Evolutionary conservation across 2,329 filamentous ascomycete genomes (phyloP), one percentile per base, ranked within the genome.

Genomic region (Colletotrichum lentis): DNA sequence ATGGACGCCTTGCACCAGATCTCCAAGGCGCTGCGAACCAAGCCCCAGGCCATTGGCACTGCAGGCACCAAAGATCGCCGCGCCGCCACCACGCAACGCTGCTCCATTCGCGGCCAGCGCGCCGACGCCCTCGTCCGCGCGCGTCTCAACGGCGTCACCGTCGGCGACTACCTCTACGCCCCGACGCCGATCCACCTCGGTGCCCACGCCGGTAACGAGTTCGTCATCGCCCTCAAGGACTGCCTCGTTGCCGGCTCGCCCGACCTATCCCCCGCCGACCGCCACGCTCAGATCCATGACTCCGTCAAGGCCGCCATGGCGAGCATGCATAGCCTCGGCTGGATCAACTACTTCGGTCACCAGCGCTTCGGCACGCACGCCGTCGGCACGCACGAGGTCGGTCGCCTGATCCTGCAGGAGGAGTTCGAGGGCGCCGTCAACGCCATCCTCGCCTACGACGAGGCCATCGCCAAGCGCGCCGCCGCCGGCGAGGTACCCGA

Each of bases 321-420:
- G 49, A 87, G 90, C 70, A 87, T 98, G 72, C 83, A 85, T 62
- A 80, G 88, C 50, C 86, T 90, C 52, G 96, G 96, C 3, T 99
- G 96, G 83, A 90, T 99, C 79, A 99, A 99, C 80, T 99, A 98
- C 81, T 99, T 94, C 75, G 96, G 96, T 10, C 88, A 98, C n/a
- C 96, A 99, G 80, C 90, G 96, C 27, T 99, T 99, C 74, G 96
- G 96, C 35, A 95, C 94, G 0, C 95, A 96, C 78, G 83, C 88
- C 35, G 91, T 92, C 14, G 91, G 94, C 41, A 99, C 96, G 0
- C 93, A 98, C 74, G 86, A 90, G 47, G 83, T 97, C 57, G 96
- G 96, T 56, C 88, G 91, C 76, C 90, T 92, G 77, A 94, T 99
- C 76, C 85, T 99, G 0, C 86, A 92, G 72, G 90, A 88, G 37